Evolutionary conservation across 768 basidiomycete genomes (phyloP).

Genomic region (Panellus pusillus): DNA sequence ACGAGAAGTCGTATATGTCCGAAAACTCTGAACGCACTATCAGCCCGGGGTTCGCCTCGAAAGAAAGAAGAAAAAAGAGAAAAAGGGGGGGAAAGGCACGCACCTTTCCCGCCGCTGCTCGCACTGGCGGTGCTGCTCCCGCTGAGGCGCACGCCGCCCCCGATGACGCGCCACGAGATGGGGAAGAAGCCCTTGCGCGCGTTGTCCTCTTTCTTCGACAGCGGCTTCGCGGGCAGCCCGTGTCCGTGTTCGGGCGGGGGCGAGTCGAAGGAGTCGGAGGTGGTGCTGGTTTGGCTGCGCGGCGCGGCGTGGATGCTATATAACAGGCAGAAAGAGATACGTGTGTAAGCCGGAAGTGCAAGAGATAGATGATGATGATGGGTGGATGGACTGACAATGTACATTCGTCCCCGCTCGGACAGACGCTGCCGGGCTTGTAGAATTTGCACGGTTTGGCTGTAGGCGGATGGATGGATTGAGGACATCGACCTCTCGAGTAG

Average conservation of each 20-base stretch:
- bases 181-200: conserved; percentile 56
- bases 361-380: not conserved
- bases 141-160: conserved; percentile 73
- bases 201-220: conserved; percentile 33
- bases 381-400: conserved; percentile 54
- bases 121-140: conserved; percentile 23
- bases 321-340: conserved; percentile 6
- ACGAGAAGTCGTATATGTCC: conserved; percentile 1
- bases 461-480: not conserved
- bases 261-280: not conserved
- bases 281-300: not conserved
- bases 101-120: conserved; percentile 4
- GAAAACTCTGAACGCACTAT: not conserved
- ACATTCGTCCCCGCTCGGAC: conserved; percentile 54
- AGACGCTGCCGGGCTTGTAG: conserved; percentile 43
- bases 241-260: conserved; percentile 1
- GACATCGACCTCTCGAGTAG: not conserved
- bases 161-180: conserved; percentile 74
- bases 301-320: conserved; percentile 49
- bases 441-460: conserved; percentile 67
- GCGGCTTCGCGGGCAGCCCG: conserved; percentile 22
- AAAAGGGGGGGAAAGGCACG: too few relatives aligned
- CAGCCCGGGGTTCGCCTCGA: not conserved
- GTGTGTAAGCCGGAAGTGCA: not conserved
- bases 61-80: not conserved